Conservation (phyloP, 1,284 basidiomycete species). For the Hypsizygus ulmarius region DNA sequence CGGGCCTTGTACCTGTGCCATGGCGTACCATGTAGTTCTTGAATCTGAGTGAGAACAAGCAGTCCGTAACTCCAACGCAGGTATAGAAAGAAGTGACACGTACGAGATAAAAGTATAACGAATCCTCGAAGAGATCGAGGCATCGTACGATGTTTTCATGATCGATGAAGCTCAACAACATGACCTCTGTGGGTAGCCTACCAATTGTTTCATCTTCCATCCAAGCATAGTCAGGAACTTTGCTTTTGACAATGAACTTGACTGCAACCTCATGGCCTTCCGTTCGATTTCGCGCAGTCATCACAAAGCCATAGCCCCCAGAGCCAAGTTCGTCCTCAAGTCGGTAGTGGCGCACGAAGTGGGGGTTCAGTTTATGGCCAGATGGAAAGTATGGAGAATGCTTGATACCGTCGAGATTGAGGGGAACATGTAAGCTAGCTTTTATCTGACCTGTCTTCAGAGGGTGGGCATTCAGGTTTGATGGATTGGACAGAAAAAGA, state of each 20-base stretch:
- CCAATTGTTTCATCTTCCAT: constrained; percentile 62
- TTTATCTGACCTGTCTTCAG: constrained; percentile 9
- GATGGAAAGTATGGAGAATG: constrained; percentile 60
- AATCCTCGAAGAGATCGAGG: constrained; percentile 82
- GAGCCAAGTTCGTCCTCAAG: constrained; percentile 82
- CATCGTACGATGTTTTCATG: constrained; percentile 84
- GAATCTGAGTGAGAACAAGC: constrained; percentile 60
- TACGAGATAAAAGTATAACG: constrained; percentile 83
- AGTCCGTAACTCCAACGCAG: not conserved
- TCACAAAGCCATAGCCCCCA: constrained; percentile 92
- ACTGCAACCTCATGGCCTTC: constrained; percentile 76
- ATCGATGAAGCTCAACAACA: constrained; percentile 70
- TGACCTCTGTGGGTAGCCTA: constrained; percentile 76
- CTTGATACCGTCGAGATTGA: constrained; percentile 34
- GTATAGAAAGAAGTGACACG: constrained; percentile 26
- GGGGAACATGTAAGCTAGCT: constrained; percentile 10
- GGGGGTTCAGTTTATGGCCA: constrained; percentile 60
- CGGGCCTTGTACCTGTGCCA: constrained; percentile 53
- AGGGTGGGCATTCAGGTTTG: constrained; percentile 13
- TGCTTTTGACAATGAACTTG: constrained; percentile 89
- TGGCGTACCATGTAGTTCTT: constrained; percentile 88
- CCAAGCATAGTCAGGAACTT: constrained; percentile 80
- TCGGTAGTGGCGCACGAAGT: constrained; percentile 66
- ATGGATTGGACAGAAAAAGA: constrained; percentile 8
- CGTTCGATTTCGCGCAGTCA: constrained; percentile 64